Percentiles rank a stretch among this genome's conserved stretches.
Evolutionary conservation across 2,329 filamentous ascomycete species (phyloP).

Genomic region (Aspergillus brasiliensis): DNA sequence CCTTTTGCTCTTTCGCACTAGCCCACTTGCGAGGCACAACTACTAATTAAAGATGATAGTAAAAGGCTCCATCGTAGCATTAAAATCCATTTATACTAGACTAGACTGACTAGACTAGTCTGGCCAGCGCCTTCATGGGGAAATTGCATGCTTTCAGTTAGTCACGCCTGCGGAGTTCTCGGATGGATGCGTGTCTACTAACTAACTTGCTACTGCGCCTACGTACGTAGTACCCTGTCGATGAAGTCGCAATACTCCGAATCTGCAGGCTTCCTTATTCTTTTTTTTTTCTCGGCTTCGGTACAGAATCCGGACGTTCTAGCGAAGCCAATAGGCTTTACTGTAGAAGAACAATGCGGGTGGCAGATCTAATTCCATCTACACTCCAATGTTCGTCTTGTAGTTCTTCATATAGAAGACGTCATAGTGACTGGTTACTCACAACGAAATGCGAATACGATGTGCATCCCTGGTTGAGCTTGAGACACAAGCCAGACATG

Average conservation of each 20-base stretch:
- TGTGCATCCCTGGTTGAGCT: conserved; percentile 5
- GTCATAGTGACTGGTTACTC: neutral
- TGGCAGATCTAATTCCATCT: no score
- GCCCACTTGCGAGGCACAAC: conserved; percentile 1
- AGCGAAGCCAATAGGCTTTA: neutral
- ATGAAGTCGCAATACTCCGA: neutral
- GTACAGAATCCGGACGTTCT: neutral
- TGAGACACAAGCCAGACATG: neutral
- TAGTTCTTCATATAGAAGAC: neutral
- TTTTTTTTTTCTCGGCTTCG: neutral
- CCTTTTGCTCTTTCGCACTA: neutral
- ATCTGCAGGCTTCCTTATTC: conserved; percentile 6
- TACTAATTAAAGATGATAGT: conserved; percentile 8
- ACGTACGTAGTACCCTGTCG: neutral
- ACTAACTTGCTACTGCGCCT: no score
- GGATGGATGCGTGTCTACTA: conserved; percentile 6
- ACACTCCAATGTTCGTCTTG: neutral
- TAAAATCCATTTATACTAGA: neutral
- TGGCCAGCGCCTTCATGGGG: conserved; percentile 5
- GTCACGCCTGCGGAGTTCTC: conserved; percentile 4
- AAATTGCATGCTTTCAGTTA: conserved; percentile 6
- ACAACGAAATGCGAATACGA: conserved; percentile 6
- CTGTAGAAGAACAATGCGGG: no score
- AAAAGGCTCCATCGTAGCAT: neutral
- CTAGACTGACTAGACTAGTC: neutral